A percentile compares a stretch with the other conserved stretches of the same genome.
Conservation (phyloP, 257 asterid genomes). For the Ocimum tenuiflorum region DNA sequence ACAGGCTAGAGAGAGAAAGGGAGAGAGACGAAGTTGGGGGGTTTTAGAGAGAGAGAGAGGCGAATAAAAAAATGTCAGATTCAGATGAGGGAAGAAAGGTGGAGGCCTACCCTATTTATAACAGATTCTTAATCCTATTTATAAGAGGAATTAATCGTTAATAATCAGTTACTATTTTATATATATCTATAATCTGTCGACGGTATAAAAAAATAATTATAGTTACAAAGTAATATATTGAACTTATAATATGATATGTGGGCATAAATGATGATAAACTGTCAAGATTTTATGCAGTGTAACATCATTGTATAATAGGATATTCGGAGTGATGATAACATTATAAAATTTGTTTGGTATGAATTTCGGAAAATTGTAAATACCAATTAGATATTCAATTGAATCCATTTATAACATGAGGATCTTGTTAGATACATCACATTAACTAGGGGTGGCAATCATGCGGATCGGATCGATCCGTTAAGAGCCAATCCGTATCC, state of each 20-base stretch:
- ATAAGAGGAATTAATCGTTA: neutral
- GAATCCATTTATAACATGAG: too few species aligned
- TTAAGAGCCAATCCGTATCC: too few species aligned
- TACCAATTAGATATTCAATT: too few species aligned
- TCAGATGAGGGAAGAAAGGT: neutral
- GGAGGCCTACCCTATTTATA: neutral
- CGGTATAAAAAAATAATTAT: neutral
- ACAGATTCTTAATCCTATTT: neutral
- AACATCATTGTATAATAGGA: too few species aligned
- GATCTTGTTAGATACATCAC: too few species aligned
- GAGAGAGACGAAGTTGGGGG: conserved; percentile 9
- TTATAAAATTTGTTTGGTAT: neutral
- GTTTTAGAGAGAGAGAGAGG: conserved; percentile 20
- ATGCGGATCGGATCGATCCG: too few species aligned
- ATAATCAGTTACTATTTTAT: neutral
- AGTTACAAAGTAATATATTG: neutral
- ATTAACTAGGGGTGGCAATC: too few species aligned
- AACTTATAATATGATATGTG: neutral
- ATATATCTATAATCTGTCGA: neutral
- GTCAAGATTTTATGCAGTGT: too few species aligned
- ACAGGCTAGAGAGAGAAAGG: conserved; percentile 21
- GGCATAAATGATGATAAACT: too few species aligned
- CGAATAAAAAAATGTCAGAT: neutral
- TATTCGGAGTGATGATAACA: neutral
- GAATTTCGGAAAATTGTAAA: too few species aligned